Percentiles rank a stretch among this genome's conserved stretches.
Conservation (phyloP, 1,284 basidiomycete genomes). For the Leccinum cinnamomeum region DNA sequence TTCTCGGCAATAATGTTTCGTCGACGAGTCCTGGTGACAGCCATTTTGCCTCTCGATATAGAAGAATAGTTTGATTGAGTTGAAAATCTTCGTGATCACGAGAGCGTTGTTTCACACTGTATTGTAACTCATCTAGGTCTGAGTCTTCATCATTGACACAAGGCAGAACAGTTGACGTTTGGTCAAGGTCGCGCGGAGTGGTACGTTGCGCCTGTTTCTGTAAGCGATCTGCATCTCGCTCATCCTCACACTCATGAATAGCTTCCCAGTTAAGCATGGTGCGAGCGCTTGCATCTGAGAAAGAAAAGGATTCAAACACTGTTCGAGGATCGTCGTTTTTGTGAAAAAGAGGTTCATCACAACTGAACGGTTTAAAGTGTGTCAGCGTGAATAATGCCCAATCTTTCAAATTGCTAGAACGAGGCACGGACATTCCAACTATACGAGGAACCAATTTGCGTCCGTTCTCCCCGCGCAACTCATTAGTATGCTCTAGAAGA, state of each 20-base stretch:
- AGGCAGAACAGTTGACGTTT: background rate
- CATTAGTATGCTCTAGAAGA: background rate
- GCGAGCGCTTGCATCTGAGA: background rate
- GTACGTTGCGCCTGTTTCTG: background rate
- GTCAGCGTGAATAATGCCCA: constrained; percentile 25
- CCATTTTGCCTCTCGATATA: background rate
- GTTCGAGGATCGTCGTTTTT: background rate
- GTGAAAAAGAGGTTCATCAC: background rate
- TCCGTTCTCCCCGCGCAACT: background rate
- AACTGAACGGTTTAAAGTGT: constrained; percentile 32
- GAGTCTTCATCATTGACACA: background rate
- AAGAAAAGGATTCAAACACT: background rate
- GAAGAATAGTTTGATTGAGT: background rate
- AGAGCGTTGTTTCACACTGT: too few species aligned
- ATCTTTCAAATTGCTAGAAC: background rate
- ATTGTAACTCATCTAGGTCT: background rate
- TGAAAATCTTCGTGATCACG: background rate
- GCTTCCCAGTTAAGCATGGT: constrained; percentile 12
- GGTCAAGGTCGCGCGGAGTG: background rate
- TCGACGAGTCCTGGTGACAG: too few species aligned
- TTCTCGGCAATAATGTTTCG: too few species aligned
- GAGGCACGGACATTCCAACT: background rate
- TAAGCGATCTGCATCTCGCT: constrained; percentile 1
- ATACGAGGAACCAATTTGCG: background rate
- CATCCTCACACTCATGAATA: constrained; percentile 11